Percentiles rank a stretch among this genome's conserved stretches.
Conservation (phyloP, 768 basidiomycete genomes). For the Mycena floridula region DNA sequence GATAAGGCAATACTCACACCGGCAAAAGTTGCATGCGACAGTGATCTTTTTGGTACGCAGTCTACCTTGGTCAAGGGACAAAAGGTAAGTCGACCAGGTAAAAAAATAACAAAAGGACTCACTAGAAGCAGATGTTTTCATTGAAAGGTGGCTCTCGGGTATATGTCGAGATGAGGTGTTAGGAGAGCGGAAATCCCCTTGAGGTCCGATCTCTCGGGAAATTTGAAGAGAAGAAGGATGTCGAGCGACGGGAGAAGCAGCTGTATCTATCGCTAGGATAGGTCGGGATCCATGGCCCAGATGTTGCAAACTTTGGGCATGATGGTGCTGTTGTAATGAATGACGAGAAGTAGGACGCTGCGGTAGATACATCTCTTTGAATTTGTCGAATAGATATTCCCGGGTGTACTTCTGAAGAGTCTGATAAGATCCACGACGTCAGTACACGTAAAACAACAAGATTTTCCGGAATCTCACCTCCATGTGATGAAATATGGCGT, state of each 20-base stretch:
- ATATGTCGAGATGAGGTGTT: conserved; percentile 32
- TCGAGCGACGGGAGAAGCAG: conserved; percentile 35
- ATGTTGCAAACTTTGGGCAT: conserved; percentile 30
- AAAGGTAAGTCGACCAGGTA: conserved; percentile 6
- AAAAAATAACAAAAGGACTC: conserved; percentile 17
- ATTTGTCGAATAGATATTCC: conserved; percentile 79
- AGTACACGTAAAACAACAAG: conserved; percentile 5
- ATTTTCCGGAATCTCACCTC: conserved; percentile 46
- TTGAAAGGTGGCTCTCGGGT: conserved; percentile 22
- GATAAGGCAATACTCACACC: conserved; percentile 50
- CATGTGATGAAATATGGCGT: conserved; percentile 84
- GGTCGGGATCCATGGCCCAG: conserved; percentile 46
- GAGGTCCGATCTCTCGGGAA: conserved; percentile 36
- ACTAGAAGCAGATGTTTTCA: conserved; percentile 25
- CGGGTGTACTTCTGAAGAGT: conserved; percentile 81
- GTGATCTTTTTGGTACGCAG: conserved; percentile 81
- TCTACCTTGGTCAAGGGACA: conserved; percentile 43
- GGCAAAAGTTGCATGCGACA: conserved; percentile 88
- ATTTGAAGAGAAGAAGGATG: conserved; percentile 40
- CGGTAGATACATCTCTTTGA: conserved; percentile 54
- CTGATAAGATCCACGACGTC: conserved; percentile 32
- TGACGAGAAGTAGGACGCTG: conserved; percentile 42
- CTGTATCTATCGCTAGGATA: conserved; percentile 58
- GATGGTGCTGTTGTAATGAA: conserved; percentile 33
- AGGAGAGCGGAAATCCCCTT: conserved; percentile 36